phyloP scores from a whole-genome alignment of 352 stramenopile genomes.

The Chrysophaeum taylorii region DNA sequence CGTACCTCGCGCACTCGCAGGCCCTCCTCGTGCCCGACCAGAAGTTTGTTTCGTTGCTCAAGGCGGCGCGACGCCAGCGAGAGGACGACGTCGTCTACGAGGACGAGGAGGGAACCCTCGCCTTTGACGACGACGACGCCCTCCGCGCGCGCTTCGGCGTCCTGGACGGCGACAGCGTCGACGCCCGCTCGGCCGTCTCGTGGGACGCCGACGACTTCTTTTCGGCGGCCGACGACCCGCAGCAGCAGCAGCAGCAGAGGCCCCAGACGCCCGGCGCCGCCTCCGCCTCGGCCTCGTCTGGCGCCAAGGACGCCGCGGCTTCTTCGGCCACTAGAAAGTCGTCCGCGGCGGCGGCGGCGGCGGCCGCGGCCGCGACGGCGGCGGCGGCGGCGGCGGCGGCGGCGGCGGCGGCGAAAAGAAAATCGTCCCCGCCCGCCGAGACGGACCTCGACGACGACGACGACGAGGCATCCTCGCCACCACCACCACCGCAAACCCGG shows the following conservation, averaged over 20 bases:
- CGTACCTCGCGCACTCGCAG: neutral
- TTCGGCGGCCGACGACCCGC: no score
- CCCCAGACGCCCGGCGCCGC: no score
- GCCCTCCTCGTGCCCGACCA: conserved; percentile 35
- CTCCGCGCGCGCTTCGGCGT: no score
- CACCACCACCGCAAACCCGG: no score
- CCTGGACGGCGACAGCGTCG: neutral
- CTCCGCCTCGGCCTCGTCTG: no score
- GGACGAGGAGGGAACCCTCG: no score
- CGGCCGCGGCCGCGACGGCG: neutral
- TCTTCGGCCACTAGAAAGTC: conserved; percentile 10
- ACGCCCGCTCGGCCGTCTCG: no score
- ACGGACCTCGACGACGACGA: neutral
- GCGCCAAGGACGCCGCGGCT: neutral
- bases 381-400: neutral
- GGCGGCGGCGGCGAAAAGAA: neutral
- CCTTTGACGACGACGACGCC: neutral
- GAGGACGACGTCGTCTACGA: no score
- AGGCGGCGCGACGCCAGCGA: no score
- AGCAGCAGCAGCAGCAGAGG: no score
- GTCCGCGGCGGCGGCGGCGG: no score
- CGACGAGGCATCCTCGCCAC: neutral
- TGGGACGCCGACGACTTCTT: no score
- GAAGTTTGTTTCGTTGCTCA: conserved; percentile 27
- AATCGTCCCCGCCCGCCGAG: neutral